Evolutionary conservation across 2,329 filamentous ascomycete genomes (phyloP), one percentile per base, ranked within the genome.

Genomic region (Claviceps quebecensis): DNA sequence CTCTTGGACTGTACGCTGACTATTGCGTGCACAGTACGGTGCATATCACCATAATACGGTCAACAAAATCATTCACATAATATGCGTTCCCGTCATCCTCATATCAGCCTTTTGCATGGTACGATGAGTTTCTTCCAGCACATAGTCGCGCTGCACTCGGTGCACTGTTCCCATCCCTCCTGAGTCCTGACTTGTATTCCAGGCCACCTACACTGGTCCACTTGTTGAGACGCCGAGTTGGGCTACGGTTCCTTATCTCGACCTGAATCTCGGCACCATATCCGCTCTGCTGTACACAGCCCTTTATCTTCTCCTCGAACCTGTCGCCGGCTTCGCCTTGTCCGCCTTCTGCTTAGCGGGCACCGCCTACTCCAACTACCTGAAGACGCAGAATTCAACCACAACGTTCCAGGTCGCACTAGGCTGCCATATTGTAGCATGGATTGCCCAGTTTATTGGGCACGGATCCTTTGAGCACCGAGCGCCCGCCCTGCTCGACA

Each of bases 221-320:
- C 75, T 84, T 47, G 78, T 84, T 60, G 75, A 75, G 49, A 73
- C 81, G 14, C 86, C 86, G 19, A 72, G 75, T 55, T 85, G 78
- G 71, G 76, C 86, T 36, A 84, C 80, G 34, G 72, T 80, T 17
- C 81, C 84, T 29, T 81, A 86, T 60, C 77, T 83, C 55, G 74
- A 77, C 16, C 77, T 82, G 53, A 90, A 81, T 57, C 70, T 81
- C 44, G 80, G 78, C 56, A 87, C 79, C 13, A 77, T 86, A 51
- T 70, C 71, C 45, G 80, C 81, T 37, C 75, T 80, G 49, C 62
- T 83, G 29, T 96, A 93, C 69, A 78, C 84, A 39, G 77, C 77
- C 2, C 78, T 96, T 51, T 98, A 97, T 64, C 76, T 97, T 47
- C 78, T 98, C 22, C 83, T 98, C 62, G 93, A 98, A 64, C 93